Conservation (phyloP, 345 rosid species). For the Mallotus nudiflorus region DNA sequence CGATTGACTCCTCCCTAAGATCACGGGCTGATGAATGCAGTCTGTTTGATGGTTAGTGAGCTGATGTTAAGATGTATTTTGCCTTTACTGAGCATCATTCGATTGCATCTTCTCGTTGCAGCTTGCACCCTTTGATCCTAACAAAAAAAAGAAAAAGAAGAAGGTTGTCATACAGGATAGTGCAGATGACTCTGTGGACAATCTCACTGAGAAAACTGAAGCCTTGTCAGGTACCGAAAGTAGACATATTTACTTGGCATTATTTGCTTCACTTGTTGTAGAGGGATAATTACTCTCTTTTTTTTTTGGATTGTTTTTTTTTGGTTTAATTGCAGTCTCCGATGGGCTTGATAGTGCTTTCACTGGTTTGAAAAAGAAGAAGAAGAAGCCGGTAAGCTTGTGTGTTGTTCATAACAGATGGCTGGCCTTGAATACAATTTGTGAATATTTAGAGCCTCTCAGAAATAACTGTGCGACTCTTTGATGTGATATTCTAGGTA, state of each 20-base stretch:
- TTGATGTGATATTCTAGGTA: conserved; percentile 44
- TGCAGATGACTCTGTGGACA: conserved; percentile 60
- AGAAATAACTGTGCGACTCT: not conserved
- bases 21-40: not conserved
- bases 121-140: conserved; percentile 87
- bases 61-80: not conserved
- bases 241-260: not conserved
- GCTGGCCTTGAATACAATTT: not conserved
- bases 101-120: conserved; percentile 19
- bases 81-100: not conserved
- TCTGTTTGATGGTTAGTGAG: not conserved
- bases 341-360: conserved; percentile 80
- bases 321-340: conserved; percentile 50
- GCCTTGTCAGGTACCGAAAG: conserved; percentile 47
- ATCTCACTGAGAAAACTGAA: conserved; percentile 72
- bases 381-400: conserved; percentile 80
- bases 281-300: not conserved
- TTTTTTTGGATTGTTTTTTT: not conserved
- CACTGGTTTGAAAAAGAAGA: conserved; percentile 88
- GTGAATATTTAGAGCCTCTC: not conserved
- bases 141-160: conserved; percentile 98
- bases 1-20: too few relatives aligned
- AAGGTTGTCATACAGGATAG: conserved; percentile 64
- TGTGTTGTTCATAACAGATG: not conserved
- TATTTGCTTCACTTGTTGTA: not conserved